Evolutionary conservation across 768 basidiomycete species (phyloP).

Genomic region (Tricholoma flavovirens): DNA sequence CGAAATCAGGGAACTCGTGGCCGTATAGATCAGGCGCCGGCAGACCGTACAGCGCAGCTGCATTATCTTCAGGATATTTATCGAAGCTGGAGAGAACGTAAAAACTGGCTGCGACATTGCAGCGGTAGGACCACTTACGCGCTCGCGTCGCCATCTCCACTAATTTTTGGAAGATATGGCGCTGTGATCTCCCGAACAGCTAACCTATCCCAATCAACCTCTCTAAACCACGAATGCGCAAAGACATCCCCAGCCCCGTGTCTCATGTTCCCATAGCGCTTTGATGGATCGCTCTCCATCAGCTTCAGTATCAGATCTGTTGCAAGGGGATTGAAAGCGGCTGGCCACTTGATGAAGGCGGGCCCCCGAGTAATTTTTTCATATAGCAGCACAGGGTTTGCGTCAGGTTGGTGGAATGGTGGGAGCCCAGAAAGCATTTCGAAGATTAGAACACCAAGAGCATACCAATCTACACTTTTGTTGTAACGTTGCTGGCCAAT

Average conservation of each 20-base stretch:
- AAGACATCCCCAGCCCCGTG: constrained; percentile 91
- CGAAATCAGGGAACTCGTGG: constrained; percentile 70
- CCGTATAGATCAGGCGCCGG: constrained; percentile 58
- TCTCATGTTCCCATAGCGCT: constrained; percentile 84
- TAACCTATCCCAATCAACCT: constrained; percentile 87
- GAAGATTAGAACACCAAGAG: constrained; percentile 92
- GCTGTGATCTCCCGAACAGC: constrained; percentile 84
- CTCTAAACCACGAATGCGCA: constrained; percentile 88
- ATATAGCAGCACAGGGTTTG: constrained; percentile 82
- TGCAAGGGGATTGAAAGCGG: constrained; percentile 64
- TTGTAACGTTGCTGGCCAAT: constrained; percentile 84
- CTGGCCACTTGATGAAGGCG: constrained; percentile 71
- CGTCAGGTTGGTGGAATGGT: constrained; percentile 87
- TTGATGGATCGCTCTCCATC: constrained; percentile 83
- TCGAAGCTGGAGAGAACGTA: constrained; percentile 53
- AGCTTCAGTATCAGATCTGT: constrained; percentile 87
- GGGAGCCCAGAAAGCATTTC: constrained; percentile 97
- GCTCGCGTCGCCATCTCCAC: constrained; percentile 92
- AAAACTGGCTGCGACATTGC: constrained; percentile 9
- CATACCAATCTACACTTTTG: constrained; percentile 98
- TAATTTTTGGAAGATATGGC: constrained; percentile 90
- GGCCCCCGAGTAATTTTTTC: constrained; percentile 85
- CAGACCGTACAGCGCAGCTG: constrained; percentile 52
- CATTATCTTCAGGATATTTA: constrained; percentile 72
- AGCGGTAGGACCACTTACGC: constrained; percentile 49